These are phyloP conservation scores for Kwoniella shivajii DNA, from an alignment of 1,284 basidiomycete species.

Conservation along the genomic window DNA sequence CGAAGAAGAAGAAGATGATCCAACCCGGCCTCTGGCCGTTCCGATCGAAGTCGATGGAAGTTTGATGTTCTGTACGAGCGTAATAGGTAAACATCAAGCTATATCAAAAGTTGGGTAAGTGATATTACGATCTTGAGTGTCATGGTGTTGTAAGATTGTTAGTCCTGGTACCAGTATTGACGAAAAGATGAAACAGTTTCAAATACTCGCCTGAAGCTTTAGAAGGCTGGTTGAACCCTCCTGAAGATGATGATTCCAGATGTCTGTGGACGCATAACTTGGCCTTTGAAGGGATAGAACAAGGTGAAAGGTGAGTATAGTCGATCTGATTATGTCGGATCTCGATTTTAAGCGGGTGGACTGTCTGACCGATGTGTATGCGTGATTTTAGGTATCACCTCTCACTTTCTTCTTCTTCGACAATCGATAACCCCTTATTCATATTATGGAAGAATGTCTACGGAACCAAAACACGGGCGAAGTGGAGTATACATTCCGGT, in stretches of 20 bases:
- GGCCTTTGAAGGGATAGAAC: neutral
- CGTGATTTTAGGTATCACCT: neutral
- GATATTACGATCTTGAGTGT: too few species aligned
- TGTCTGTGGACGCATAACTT: conserved; percentile 8
- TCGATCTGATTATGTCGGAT: neutral
- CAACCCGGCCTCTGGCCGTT: neutral
- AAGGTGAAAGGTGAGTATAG: neutral
- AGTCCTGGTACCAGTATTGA: too few species aligned
- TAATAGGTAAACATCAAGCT: neutral
- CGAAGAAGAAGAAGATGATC: conserved; percentile 2
- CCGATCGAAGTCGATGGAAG: conserved; percentile 5
- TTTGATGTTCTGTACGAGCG: conserved; percentile 7
- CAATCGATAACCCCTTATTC: neutral
- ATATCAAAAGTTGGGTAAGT: neutral
- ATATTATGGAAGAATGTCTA: too few species aligned
- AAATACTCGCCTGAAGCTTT: conserved; percentile 30
- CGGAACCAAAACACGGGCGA: too few species aligned
- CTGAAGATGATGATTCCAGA: neutral
- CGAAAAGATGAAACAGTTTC: conserved; percentile 20
- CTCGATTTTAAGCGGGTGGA: too few species aligned
- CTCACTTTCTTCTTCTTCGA: neutral
- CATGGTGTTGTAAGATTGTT: neutral
- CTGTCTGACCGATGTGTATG: neutral
- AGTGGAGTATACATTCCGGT: too few species aligned
- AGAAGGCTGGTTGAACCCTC: conserved; percentile 18